phyloP scores from a whole-genome alignment of 139 green algal genomes.

The Nannochloris sp. region DNA sequence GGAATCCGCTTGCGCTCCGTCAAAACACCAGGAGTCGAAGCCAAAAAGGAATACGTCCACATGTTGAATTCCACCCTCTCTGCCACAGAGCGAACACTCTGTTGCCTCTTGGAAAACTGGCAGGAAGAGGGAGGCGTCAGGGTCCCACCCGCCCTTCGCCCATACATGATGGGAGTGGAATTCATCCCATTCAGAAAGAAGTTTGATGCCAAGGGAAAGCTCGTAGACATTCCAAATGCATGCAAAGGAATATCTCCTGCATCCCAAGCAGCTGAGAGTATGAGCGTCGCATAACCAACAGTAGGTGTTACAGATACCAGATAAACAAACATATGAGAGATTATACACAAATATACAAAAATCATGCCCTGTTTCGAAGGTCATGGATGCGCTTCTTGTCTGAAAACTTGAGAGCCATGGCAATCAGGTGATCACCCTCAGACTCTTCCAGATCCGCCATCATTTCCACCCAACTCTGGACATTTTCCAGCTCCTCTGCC shows the following conservation, averaged over 20 bases:
- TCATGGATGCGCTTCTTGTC: not conserved
- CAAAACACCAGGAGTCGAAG: constrained; percentile 49
- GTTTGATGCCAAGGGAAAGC: constrained; percentile 61
- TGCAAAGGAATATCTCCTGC: constrained; percentile 10
- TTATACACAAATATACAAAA: too few relatives aligned
- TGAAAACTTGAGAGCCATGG: not conserved
- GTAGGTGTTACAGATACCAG: too few relatives aligned
- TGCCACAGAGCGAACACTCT: constrained; percentile 94
- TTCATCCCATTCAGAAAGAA: constrained; percentile 84
- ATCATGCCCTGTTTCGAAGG: not conserved
- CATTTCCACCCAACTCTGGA: constrained; percentile 24
- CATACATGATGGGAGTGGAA: constrained; percentile 86
- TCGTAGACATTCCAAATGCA: constrained; percentile 29
- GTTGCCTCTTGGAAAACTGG: constrained; percentile 97
- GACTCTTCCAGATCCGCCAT: constrained; percentile 25
- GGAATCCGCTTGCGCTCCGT: constrained; percentile 65
- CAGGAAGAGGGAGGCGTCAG: constrained; percentile 36
- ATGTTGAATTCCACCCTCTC: constrained; percentile 96
- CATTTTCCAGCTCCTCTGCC: constrained; percentile 20
- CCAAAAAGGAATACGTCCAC: constrained; percentile 87
- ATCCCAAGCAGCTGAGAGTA: not conserved
- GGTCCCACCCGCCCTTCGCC: constrained; percentile 63
- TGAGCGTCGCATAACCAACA: not conserved
- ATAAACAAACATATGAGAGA: too few relatives aligned
- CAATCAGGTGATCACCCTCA: constrained; percentile 23